Evolutionary conservation across 345 rosid genomes (phyloP).

Genomic region (Acer yangbiense): DNA sequence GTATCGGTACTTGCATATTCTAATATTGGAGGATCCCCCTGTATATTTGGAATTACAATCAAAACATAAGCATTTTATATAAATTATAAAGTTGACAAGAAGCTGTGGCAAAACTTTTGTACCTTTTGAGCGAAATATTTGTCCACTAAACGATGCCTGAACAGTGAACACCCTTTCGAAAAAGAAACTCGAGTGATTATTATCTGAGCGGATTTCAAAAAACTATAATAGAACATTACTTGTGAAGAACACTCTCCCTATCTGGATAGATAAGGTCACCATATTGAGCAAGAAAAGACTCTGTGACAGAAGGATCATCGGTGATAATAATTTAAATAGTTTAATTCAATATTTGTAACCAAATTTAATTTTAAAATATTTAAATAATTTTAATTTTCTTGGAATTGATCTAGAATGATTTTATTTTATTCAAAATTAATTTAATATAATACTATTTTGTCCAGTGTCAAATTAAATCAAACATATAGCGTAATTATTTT

Average conservation of each 20-base stretch:
- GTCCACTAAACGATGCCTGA: constrained; percentile 71
- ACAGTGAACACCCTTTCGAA: constrained; percentile 67
- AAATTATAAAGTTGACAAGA: neutral
- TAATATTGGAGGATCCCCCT: constrained; percentile 69
- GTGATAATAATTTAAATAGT: constrained; percentile 28
- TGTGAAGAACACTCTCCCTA: constrained; percentile 57
- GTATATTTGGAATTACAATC: constrained; percentile 23
- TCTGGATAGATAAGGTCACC: constrained; percentile 87
- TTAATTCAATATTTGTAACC: too few relatives aligned
- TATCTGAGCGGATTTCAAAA: neutral
- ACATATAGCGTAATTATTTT: too few relatives aligned
- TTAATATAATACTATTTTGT: too few relatives aligned
- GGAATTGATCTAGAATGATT: too few relatives aligned
- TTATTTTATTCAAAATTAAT: too few relatives aligned
- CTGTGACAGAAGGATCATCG: constrained; percentile 74
- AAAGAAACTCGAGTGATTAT: constrained; percentile 5
- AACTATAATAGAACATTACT: constrained; percentile 40
- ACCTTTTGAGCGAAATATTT: constrained; percentile 96
- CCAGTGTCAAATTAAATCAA: too few relatives aligned
- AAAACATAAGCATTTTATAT: neutral
- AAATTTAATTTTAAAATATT: too few relatives aligned
- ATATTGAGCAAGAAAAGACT: constrained; percentile 78
- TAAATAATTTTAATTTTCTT: too few relatives aligned
- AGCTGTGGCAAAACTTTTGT: neutral
- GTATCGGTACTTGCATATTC: constrained; percentile 55